A percentile compares a stretch with the other conserved stretches of the same genome.
These are phyloP conservation scores for Pestalotiopsis sp. DNA, from an alignment of 2,329 filamentous ascomycete genomes.

Conservation along the genomic window DNA sequence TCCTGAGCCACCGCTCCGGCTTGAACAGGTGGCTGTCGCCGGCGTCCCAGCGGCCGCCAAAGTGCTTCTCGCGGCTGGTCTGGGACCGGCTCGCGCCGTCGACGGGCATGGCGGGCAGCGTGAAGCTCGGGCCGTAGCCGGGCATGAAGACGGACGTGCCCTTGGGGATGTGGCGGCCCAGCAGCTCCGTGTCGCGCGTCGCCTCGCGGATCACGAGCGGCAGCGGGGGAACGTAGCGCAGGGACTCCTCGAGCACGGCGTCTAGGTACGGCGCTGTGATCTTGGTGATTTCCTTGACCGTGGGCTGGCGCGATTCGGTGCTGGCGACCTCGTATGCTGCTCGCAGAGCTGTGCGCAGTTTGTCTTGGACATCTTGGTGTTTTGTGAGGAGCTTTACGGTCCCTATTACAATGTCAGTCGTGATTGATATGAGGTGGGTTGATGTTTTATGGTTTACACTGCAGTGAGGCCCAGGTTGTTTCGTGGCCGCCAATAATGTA, in stretches of 20 bases:
- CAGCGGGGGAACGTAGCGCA: constrained; percentile 75
- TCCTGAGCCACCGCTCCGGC: constrained; percentile 25
- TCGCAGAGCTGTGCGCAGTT: constrained; percentile 18
- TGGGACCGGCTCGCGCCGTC: constrained; percentile 47
- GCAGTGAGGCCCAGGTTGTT: constrained; percentile 23
- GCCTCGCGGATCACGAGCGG: constrained; percentile 71
- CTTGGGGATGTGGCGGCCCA: constrained; percentile 67
- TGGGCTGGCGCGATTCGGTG: constrained; percentile 17
- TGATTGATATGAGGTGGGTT: neutral
- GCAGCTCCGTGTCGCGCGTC: constrained; percentile 64
- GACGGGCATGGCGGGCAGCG: constrained; percentile 50
- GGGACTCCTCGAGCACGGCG: constrained; percentile 76
- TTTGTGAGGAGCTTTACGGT: constrained; percentile 21
- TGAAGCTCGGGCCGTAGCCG: constrained; percentile 42
- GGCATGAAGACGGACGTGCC: constrained; percentile 64
- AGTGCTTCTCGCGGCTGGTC: constrained; percentile 53
- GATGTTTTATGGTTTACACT: constrained; percentile 15
- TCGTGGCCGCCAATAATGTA: constrained; percentile 32
- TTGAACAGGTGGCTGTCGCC: constrained; percentile 50
- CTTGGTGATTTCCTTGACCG: constrained; percentile 18
- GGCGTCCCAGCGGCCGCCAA: constrained; percentile 59
- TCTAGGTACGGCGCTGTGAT: constrained; percentile 70
- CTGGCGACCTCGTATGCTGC: constrained; percentile 16
- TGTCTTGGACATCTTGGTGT: constrained; percentile 17
- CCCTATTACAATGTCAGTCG: constrained; percentile 12